A percentile compares a stretch with the other conserved stretches of the same genome.
These are phyloP conservation scores for Phyllostachys edulis DNA, from an alignment of 176 grass and related monocot species.

Conservation along the genomic window DNA sequence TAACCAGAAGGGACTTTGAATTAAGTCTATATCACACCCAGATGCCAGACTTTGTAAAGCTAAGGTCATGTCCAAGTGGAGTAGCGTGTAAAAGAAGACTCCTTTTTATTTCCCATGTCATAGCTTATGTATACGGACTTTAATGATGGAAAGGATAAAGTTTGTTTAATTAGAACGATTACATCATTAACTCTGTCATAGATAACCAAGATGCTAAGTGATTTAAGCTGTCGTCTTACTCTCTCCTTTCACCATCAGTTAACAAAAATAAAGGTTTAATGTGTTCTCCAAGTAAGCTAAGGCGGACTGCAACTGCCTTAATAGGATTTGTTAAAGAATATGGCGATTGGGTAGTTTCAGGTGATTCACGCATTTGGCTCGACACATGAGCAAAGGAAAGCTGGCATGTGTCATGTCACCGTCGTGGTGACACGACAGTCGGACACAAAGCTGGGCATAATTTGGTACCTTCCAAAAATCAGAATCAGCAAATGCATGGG, in stretches of 20 bases:
- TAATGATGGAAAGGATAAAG: slow-evolving; percentile 7
- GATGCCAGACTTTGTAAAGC: slow-evolving; percentile 2
- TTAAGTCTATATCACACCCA: slow-evolving; percentile 17
- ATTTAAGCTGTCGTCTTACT: not conserved
- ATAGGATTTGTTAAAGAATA: slow-evolving; percentile 3
- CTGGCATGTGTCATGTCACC: not conserved
- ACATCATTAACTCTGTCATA: slow-evolving; percentile 16
- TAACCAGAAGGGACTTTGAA: not conserved
- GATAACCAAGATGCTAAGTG: not conserved
- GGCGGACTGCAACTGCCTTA: slow-evolving; percentile 3
- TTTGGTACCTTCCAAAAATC: slow-evolving; percentile 11
- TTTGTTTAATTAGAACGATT: not conserved
- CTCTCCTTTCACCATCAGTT: slow-evolving; percentile 3
- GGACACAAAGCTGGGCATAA: not conserved
- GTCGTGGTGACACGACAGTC: not conserved
- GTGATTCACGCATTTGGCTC: not conserved
- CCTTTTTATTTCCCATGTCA: not conserved
- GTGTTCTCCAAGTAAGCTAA: slow-evolving; percentile 15
- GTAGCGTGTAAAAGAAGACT: not conserved
- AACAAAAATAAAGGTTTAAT: not conserved
- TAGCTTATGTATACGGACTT: slow-evolving; percentile 4
- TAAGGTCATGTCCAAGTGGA: not conserved
- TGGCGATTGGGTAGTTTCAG: slow-evolving; percentile 3
- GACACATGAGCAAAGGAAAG: not conserved
- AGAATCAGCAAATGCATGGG: not conserved